Evolutionary conservation across 208 protist genomes (phyloP), one percentile per base, ranked within the genome.

Genomic region (Acanthamoeba castellanii): DNA sequence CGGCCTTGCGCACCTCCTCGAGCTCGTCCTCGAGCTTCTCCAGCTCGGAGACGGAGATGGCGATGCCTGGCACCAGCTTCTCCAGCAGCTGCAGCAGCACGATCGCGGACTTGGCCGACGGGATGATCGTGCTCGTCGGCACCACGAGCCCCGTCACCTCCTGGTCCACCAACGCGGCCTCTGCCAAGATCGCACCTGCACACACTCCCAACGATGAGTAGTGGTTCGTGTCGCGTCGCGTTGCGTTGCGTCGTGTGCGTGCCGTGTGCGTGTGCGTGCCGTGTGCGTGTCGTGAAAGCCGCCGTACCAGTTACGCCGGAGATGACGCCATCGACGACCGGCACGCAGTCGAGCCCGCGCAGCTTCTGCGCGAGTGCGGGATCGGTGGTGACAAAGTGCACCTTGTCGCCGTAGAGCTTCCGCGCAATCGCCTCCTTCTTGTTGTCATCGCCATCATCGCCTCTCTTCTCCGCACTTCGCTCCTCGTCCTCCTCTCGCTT

Each of bases 11-110:
- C 13, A 78, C 70, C 8, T 78, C 70, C 37, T 78, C 70, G 11
- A 78, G 70, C 70, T 78, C 70, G 37, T 78, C 70, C 30, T 78
- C 70, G n/a, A 88, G 47, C 81, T 88, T 88, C 81, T 88, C 81
- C 45, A 88, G 81, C 45, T 88, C 81, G 14, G 42, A 61, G 27
- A 61, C n/a, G 42, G 81, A 88, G 47, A 88, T 52, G 81, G 25
- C 20, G 22, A 88, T 88, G 37, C 52, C 42, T 0, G 81, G 81
- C 8, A 88, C 14, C 45, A 88, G 81, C 81, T 88, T 52, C 27
- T 52, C 81, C 20, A 88, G 52, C 37, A 88, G 81, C 3, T 59
- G 42, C 37, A 88, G 81, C 47, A 88, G 25, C 25, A 64, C 81
- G 47, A 88, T 61, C 8, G 81, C 81, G 0, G 81, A 88, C 47